A percentile compares a stretch with the other conserved stretches of the same genome.
phyloP scores from a whole-genome alignment of 139 green algal species.

The Mesotaenium endlicherianum region DNA sequence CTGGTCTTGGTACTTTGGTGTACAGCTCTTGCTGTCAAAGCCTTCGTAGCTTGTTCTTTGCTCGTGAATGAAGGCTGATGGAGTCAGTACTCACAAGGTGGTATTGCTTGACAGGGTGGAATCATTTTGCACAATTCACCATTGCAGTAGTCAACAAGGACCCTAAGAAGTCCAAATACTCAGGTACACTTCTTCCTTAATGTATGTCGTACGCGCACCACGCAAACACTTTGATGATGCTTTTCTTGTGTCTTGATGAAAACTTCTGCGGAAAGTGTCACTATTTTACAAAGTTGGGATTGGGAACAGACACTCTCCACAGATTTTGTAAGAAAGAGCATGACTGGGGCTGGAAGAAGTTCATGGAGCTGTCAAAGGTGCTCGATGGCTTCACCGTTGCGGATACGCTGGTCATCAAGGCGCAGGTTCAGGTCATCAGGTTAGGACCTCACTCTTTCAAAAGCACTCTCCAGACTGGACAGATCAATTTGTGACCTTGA shows the following conservation, averaged over 20 bases:
- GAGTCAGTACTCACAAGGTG: no score
- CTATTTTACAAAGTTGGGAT: neutral
- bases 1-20: no score
- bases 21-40: no score
- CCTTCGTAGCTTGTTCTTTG: no score
- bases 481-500: no score
- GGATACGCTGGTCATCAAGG: slow-evolving; percentile 95
- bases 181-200: slow-evolving; percentile 38
- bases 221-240: neutral
- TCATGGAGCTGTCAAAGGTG: slow-evolving; percentile 89
- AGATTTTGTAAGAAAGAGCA: slow-evolving; percentile 99
- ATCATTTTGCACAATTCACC: slow-evolving; percentile 97
- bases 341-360: slow-evolving; percentile 99
- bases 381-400: slow-evolving; percentile 88
- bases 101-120: slow-evolving; percentile 84
- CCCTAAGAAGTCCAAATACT: slow-evolving; percentile 97
- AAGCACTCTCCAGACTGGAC: no score
- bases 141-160: slow-evolving; percentile 98
- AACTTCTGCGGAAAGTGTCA: neutral
- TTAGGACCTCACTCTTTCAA: slow-evolving; percentile 45
- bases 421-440: slow-evolving; percentile 89
- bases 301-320: slow-evolving; percentile 86
- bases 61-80: no score
- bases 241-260: neutral
- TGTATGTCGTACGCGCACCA: neutral